Conservation (phyloP, 768 basidiomycete genomes). For the Kwoniella dendrophila region DNA sequence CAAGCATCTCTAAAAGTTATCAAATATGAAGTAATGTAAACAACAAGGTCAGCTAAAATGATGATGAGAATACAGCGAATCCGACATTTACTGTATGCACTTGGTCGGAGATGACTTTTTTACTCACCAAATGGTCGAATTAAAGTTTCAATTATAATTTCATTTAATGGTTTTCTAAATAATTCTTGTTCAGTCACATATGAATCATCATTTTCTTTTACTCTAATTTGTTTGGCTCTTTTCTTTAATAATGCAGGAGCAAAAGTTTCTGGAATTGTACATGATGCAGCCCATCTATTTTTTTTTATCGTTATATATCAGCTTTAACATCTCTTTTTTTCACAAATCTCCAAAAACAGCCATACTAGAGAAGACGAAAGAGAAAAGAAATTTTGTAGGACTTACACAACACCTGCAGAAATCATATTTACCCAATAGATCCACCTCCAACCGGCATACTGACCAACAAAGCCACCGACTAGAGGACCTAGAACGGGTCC, state of each 20-base stretch:
- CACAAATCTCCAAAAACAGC: conserved; percentile 8
- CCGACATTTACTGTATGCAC: conserved; percentile 25
- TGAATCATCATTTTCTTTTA: conserved; percentile 42
- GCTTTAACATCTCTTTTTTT: not conserved
- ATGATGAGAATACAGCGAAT: conserved; percentile 25
- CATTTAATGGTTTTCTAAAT: conserved; percentile 27
- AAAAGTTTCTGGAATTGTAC: conserved; percentile 55
- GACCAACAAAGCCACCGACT: conserved; percentile 50
- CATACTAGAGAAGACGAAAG: conserved; percentile 4
- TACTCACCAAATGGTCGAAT: conserved; percentile 39
- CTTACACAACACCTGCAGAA: conserved; percentile 40
- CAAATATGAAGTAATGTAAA: no score
- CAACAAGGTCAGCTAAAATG: conserved; percentile 38
- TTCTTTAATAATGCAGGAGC: conserved; percentile 52
- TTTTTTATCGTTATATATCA: not conserved
- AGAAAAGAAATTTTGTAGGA: not conserved
- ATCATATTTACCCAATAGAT: conserved; percentile 55
- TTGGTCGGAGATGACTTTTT: conserved; percentile 32
- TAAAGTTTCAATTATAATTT: conserved; percentile 37
- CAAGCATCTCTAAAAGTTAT: conserved; percentile 48
- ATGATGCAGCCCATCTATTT: conserved; percentile 20
- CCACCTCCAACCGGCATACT: conserved; percentile 56
- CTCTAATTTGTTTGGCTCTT: conserved; percentile 48
- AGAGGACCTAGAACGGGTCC: conserved; percentile 54
- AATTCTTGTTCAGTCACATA: conserved; percentile 47